A percentile compares a stretch with the other conserved stretches of the same genome.
Conservation (phyloP, 208 protist genomes). For the Wallacemonas collosoma region DNA sequence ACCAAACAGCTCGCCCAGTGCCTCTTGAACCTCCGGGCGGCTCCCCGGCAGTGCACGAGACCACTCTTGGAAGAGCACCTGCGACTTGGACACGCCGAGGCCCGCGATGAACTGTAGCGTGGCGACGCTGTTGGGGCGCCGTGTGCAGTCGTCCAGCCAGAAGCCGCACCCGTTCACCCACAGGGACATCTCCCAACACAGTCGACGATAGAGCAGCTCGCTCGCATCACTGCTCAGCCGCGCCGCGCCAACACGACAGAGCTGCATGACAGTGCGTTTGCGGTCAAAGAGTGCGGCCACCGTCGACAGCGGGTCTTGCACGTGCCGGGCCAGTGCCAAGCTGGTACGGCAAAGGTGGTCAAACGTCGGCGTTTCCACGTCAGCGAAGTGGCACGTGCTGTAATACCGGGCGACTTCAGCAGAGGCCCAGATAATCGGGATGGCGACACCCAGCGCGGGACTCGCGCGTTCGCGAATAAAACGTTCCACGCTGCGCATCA, state of each 20-base stretch:
- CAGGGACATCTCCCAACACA: conserved; percentile 85
- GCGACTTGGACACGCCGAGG: conserved; percentile 61
- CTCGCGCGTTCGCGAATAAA: conserved; percentile 68
- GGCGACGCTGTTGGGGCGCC: conserved; percentile 46
- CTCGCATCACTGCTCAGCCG: conserved; percentile 41
- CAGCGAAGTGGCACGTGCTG: conserved; percentile 51
- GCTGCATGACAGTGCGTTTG: conserved; percentile 58
- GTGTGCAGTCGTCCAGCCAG: conserved; percentile 61
- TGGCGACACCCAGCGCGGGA: conserved; percentile 32
- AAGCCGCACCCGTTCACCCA: conserved; percentile 70
- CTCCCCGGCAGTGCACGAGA: conserved; percentile 25
- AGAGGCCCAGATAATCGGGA: conserved; percentile 76
- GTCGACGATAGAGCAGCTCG: conserved; percentile 54
- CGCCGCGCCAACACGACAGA: conserved; percentile 35
- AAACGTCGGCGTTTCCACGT: conserved; percentile 40
- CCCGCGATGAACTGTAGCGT: conserved; percentile 82
- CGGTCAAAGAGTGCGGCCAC: conserved; percentile 74
- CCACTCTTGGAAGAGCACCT: conserved; percentile 38
- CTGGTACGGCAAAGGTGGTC: conserved; percentile 51
- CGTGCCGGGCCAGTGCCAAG: conserved; percentile 63
- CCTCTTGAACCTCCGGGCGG: conserved; percentile 36
- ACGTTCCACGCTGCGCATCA: conserved; percentile 61
- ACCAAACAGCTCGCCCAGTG: conserved; percentile 52
- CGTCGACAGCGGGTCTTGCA: conserved; percentile 76
- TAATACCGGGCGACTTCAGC: conserved; percentile 74